A percentile compares a stretch with the other conserved stretches of the same genome.
Conservation (phyloP, 208 protist genomes). For the Blastocrithidia nonstop region DNA sequence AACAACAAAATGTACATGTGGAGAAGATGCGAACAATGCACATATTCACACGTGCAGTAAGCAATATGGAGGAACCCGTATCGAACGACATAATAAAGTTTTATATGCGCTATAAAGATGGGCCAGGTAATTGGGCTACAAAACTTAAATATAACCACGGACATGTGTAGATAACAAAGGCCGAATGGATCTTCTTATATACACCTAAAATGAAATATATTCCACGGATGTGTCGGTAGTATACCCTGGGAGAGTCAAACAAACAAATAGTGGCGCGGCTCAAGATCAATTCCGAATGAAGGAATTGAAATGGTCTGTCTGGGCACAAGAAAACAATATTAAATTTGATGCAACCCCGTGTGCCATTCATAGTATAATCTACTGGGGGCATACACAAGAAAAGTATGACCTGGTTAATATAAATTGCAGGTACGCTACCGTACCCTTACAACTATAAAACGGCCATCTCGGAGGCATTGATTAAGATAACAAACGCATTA, state of each 20-base stretch:
- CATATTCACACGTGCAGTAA: constrained; percentile 15
- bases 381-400: constrained; percentile 10
- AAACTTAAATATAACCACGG: constrained; percentile 4
- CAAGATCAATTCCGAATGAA: constrained; percentile 1
- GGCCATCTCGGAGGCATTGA: constrained; percentile 4
- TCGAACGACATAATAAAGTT: constrained; percentile 12
- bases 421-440: background rate
- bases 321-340: constrained; percentile 4
- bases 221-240: constrained; percentile 13
- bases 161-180: constrained; percentile 2
- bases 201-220: constrained; percentile 1
- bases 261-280: background rate
- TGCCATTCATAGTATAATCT: constrained; percentile 9
- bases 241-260: constrained; percentile 6
- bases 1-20: constrained; percentile 6
- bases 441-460: constrained; percentile 8
- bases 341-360: too few species aligned
- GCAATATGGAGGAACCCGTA: constrained; percentile 2
- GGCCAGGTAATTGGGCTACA: constrained; percentile 7
- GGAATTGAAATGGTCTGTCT: constrained; percentile 8
- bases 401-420: constrained; percentile 8
- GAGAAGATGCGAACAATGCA: constrained; percentile 8
- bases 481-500: constrained; percentile 3
- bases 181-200: constrained; percentile 10
- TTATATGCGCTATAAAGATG: constrained; percentile 6